Conservation (phyloP, 1,284 basidiomycete genomes). For the Sanghuangporus baumii region DNA sequence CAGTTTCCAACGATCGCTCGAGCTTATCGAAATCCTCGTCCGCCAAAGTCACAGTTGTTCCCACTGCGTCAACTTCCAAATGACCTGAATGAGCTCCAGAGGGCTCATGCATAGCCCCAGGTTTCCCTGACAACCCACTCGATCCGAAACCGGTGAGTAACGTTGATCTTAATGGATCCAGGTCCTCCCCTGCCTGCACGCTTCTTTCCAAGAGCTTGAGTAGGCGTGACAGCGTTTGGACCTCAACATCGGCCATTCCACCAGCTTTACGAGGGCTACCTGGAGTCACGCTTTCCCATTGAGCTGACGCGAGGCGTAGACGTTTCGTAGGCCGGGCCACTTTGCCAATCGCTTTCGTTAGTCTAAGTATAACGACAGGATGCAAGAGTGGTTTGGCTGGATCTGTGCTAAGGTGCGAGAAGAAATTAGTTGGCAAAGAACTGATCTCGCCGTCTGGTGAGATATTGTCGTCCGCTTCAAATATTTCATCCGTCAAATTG, state of each 20-base stretch:
- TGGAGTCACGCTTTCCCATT: constrained; percentile 31
- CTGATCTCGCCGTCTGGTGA: constrained; percentile 53
- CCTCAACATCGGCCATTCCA: constrained; percentile 62
- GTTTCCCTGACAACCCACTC: background rate
- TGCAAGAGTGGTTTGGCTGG: constrained; percentile 55
- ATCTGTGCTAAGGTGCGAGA: constrained; percentile 56
- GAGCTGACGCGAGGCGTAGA: constrained; percentile 37
- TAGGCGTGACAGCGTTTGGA: constrained; percentile 52
- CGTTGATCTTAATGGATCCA: constrained; percentile 58
- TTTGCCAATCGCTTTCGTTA: constrained; percentile 61
- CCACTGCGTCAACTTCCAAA: background rate
- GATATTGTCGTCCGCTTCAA: constrained; percentile 83
- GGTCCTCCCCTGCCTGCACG: constrained; percentile 64
- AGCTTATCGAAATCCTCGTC: constrained; percentile 49
- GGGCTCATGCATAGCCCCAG: background rate
- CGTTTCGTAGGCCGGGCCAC: constrained; percentile 61
- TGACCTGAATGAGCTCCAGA: constrained; percentile 14
- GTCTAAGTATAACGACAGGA: constrained; percentile 55
- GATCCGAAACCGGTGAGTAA: constrained; percentile 27
- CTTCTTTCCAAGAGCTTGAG: constrained; percentile 74
- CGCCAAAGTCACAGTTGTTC: constrained; percentile 30
- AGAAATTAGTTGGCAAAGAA: constrained; percentile 60
- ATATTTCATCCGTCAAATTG: constrained; percentile 74
- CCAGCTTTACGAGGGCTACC: constrained; percentile 44
- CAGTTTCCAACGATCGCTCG: constrained; percentile 45